Evolutionary conservation across 768 basidiomycete species (phyloP), one percentile per base, ranked within the genome.

Genomic region (Pleurotus cornucopiae): DNA sequence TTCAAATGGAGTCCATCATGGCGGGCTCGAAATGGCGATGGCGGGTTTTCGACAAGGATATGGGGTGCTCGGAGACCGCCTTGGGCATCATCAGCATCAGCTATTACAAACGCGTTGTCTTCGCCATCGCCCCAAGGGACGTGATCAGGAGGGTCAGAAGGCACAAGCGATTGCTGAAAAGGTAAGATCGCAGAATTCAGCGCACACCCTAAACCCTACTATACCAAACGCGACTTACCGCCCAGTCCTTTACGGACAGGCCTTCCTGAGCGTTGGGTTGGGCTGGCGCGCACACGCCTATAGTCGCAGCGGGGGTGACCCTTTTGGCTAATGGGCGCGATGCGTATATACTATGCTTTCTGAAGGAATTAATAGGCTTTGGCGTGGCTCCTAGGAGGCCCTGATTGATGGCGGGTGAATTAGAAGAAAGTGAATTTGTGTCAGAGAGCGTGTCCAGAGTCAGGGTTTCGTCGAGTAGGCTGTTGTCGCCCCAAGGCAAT

Each of bases 161-260:
- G 62, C 20, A 60, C 55, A 21, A 71, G 67, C 52, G 60, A 66
- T 62, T 70, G 62, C 69, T 71, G 13, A 11, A 37, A 41, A 30
- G 53, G 25, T 58, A 55, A 54, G 37, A 46, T 43, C 43, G 37
- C 21, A n/a, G 4, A 51, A n/a, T n/a, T 55, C n/a, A 20, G 11
- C 13, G 40, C 7, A 16, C 30, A 30, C 4, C 16, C 25, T 47
- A 7, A 39, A 53, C 30, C 30, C 18, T 18, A 18, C 30, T 34
- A 34, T 11, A 34, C 30, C 30, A 34, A 34, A 34, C 30, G 7
- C 43, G 30, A 66, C 73, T 58, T 63, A 78, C 76, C 44, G 66
- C 69, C 76, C 76, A 78, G 62, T 70, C 71, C 25, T 63, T 62
- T 30, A 78, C 69, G 54, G 69, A 74, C 40, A 74, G 57, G 53